Evolutionary conservation across 495 filamentous ascomycete species (phyloP), one percentile per base, ranked within the genome.

Genomic region (Aspergillus bridgeri): DNA sequence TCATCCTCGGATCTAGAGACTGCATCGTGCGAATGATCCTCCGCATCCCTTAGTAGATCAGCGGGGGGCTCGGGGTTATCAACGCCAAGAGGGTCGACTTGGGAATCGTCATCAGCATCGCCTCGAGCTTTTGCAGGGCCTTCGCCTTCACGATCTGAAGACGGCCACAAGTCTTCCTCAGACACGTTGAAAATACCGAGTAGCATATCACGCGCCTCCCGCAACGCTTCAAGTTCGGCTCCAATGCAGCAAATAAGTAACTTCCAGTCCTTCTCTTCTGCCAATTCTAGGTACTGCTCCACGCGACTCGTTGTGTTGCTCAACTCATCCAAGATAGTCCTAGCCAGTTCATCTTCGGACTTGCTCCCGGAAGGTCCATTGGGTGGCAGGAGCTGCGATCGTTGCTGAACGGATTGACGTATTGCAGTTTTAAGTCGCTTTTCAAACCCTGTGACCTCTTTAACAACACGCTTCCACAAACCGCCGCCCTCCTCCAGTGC

Each of bases 181-280:
- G 64, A 57, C n/a, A 67, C 63, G 56, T 63, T 48, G 53, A 90
- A 69, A 2, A 75, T 77, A 18, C 74, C 77, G 29, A 80, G 72
- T 50, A 98, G 74, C 60, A 96, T 79, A 2, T 72, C 72, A 54
- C 82, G 79, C 9, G 87, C 89, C 64, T 92, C 86, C 51, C 72
- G 78, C 53, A 96, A 84, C 7, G 95, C 92, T 61, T 93, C 89
- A 4, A 96, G 68, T 64, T 98, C 94, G 1, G 94, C 90, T 4
- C 91, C 88, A 57, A 97, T 86, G 56, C 89, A 92, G 56, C 88
- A 93, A 21, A 96, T 83, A 22, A 98, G 77, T 23, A 98, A 72
- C 43, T 89, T 97, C 94, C 94, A 98, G 6, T 85, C 81, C 54
- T 81, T 81, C 4, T 63, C 62, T 38, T 79, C 73, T n/a, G 78